Percentiles rank a stretch among this genome's conserved stretches.
These are phyloP conservation scores for Nemania sp. DNA, from an alignment of 2,329 filamentous ascomycete species.

Conservation along the genomic window DNA sequence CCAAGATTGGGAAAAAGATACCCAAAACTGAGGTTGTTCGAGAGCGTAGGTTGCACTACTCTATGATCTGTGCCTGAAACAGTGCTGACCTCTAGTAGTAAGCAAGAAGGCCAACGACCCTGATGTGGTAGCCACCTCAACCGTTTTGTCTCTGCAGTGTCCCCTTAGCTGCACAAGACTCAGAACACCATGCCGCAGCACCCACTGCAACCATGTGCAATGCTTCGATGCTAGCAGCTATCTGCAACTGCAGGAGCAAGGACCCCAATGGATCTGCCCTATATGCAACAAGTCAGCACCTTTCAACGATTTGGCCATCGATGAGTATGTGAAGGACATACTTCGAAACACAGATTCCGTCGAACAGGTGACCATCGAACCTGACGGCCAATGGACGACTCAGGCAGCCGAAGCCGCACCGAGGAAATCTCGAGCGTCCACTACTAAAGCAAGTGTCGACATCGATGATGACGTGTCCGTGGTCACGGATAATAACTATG, in stretches of 20 bases:
- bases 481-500: conserved; percentile 46
- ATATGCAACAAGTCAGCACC: conserved; percentile 84
- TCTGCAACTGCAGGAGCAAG: conserved; percentile 91
- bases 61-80: background rate
- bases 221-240: conserved; percentile 95
- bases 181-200: conserved; percentile 75
- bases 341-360: conserved; percentile 70
- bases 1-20: conserved; percentile 71
- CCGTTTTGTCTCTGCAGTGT: conserved; percentile 88
- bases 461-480: conserved; percentile 57
- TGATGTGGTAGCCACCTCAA: conserved; percentile 87
- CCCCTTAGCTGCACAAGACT: conserved; percentile 87
- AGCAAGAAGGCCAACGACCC: conserved; percentile 79
- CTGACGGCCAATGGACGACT: conserved; percentile 74
- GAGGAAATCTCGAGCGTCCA: conserved; percentile 32
- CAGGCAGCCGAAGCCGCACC: conserved; percentile 42
- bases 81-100: conserved; percentile 56
- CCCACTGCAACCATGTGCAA: conserved; percentile 83
- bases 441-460: conserved; percentile 39
- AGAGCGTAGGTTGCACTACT: conserved; percentile 66
- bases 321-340: conserved; percentile 89
- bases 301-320: conserved; percentile 82
- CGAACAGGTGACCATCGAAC: conserved; percentile 89
- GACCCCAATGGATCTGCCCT: conserved; percentile 94
- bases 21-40: conserved; percentile 78